Percentiles rank a stretch among this genome's conserved stretches.
Evolutionary conservation across 805 yeast genomes (phyloP).

Genomic region (Starmerella asiatica): DNA sequence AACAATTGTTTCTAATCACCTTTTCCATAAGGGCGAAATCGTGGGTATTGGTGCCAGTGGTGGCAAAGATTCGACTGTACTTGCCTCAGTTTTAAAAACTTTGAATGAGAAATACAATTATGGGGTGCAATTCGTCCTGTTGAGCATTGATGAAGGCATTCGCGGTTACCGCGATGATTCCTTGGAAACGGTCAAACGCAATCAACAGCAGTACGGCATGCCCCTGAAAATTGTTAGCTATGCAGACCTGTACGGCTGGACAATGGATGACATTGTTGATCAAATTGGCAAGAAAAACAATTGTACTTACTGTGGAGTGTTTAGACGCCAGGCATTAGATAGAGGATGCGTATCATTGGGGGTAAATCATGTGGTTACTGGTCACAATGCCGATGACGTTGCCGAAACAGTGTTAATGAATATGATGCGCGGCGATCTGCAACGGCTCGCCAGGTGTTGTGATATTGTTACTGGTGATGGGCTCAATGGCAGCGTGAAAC

Average conservation of each 20-base stretch:
- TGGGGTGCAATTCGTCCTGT: constrained; percentile 68
- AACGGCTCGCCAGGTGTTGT: constrained; percentile 78
- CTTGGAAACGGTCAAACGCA: constrained; percentile 88
- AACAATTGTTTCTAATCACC: constrained; percentile 56
- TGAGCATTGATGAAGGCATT: constrained; percentile 93
- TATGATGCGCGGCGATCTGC: constrained; percentile 86
- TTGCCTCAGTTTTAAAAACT: constrained; percentile 76
- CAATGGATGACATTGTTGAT: constrained; percentile 94
- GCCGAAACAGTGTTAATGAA: constrained; percentile 98
- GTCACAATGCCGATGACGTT: constrained; percentile 98
- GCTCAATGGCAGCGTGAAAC: constrained; percentile 58
- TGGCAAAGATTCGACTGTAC: constrained; percentile 93
- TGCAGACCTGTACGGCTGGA: constrained; percentile 85
- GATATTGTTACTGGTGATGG: constrained; percentile 64
- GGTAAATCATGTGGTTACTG: constrained; percentile 86
- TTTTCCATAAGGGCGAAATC: constrained; percentile 68
- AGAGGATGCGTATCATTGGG: constrained; percentile 83
- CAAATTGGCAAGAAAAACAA: constrained; percentile 88
- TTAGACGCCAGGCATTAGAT: constrained; percentile 90
- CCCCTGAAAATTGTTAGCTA: constrained; percentile 74
- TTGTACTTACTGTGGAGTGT: constrained; percentile 96
- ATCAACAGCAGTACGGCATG: constrained; percentile 70
- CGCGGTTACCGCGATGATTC: constrained; percentile 96
- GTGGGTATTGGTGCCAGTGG: constrained; percentile 99
- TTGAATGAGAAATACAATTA: constrained; percentile 79